Evolutionary conservation across 495 filamentous ascomycete species (phyloP).

Genomic region (Clavariopsis aquatica): DNA sequence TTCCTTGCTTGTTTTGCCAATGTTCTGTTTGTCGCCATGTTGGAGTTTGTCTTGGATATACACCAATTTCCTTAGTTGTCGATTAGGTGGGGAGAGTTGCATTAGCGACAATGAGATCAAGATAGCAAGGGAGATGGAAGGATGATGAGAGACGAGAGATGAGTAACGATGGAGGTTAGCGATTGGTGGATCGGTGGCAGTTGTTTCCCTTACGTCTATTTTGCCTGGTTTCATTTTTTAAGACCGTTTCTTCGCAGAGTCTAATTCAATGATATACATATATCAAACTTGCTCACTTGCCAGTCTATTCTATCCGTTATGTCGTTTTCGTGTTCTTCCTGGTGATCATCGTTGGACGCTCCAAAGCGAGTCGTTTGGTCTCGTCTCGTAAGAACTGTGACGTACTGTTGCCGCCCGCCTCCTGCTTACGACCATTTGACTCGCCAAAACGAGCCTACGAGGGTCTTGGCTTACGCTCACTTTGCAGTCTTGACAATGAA

Average conservation of each 20-base stretch:
- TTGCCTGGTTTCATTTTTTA: slow-evolving; percentile 1
- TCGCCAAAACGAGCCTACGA: neutral
- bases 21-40: neutral
- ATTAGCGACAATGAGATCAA: too few relatives aligned
- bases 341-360: neutral
- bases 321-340: neutral
- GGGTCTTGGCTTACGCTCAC: neutral
- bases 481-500: neutral
- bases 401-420: neutral
- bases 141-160: neutral
- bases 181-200: neutral
- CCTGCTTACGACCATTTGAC: neutral
- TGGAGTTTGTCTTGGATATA: neutral
- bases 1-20: neutral
- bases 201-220: neutral
- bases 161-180: slow-evolving; percentile 9
- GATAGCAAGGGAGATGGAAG: neutral
- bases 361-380: neutral
- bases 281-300: neutral
- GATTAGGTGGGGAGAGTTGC: too few relatives aligned
- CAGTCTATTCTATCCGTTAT: neutral
- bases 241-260: slow-evolving; percentile 20
- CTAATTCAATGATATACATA: neutral
- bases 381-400: neutral
- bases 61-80: neutral